Evolutionary conservation across 257 asterid genomes (phyloP).

Genomic region (Eustoma russellianum): DNA sequence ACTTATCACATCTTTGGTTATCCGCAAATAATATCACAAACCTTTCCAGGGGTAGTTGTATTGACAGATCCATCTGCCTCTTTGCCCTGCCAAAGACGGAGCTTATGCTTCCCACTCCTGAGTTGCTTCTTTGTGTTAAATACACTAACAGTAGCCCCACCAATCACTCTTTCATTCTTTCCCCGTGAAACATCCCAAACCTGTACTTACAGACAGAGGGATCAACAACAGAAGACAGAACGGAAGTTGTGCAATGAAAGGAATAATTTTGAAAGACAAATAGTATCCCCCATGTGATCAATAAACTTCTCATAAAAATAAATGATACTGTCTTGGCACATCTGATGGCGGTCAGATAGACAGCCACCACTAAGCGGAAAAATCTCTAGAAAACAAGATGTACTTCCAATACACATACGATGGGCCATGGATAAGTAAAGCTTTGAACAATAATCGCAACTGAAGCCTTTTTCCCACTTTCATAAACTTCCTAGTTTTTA

Average conservation of each 20-base stretch:
- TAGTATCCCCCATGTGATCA: neutral
- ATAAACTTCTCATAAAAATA: neutral
- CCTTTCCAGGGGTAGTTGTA: slow-evolving; percentile 93
- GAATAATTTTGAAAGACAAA: neutral
- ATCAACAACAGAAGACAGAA: neutral
- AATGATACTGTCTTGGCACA: no score
- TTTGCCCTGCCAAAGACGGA: slow-evolving; percentile 78
- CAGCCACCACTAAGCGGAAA: no score
- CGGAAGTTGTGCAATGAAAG: neutral
- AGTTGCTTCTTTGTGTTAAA: slow-evolving; percentile 85
- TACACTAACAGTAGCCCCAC: slow-evolving; percentile 94
- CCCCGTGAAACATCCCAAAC: slow-evolving; percentile 87
- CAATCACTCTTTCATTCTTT: slow-evolving; percentile 58
- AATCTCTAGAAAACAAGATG: no score
- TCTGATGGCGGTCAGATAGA: no score
- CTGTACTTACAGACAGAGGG: slow-evolving; percentile 22
- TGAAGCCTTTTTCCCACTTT: no score
- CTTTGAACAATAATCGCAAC: no score
- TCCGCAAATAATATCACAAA: slow-evolving; percentile 12
- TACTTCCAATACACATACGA: no score
- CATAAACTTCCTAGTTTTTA: no score
- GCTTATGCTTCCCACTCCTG: slow-evolving; percentile 91
- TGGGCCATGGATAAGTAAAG: no score
- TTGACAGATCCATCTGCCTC: slow-evolving; percentile 92
- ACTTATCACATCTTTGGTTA: slow-evolving; percentile 1